Conservation (phyloP, 495 filamentous ascomycete species). For the Penicillium bialowiezense region DNA sequence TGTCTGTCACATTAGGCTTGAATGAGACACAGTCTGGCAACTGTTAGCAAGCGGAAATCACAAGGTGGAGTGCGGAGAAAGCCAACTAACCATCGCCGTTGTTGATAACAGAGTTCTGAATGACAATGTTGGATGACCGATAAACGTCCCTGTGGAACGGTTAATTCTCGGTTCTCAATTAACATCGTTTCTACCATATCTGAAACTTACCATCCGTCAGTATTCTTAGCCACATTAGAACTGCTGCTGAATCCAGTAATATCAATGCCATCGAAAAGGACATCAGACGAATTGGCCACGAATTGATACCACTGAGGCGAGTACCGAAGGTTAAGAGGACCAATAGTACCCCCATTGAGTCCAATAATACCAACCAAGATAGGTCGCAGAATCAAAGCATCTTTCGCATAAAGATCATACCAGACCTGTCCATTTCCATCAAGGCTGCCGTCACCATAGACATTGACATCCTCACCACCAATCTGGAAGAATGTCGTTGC, state of each 20-base stretch:
- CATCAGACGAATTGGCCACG: constrained; percentile 63
- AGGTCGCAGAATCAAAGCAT: constrained; percentile 57
- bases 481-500: constrained; percentile 67
- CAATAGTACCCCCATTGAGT: constrained; percentile 58
- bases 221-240: constrained; percentile 59
- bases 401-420: constrained; percentile 59
- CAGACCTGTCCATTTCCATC: constrained; percentile 69
- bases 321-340: constrained; percentile 59
- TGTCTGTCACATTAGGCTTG: constrained; percentile 74
- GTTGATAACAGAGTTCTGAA: constrained; percentile 65
- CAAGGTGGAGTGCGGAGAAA: no score
- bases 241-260: constrained; percentile 55
- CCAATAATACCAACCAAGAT: constrained; percentile 63
- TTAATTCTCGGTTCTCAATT: not conserved
- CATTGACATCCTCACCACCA: constrained; percentile 64
- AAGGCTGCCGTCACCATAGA: constrained; percentile 62
- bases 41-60: no score
- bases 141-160: constrained; percentile 53
- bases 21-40: constrained; percentile 65
- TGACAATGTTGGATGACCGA: constrained; percentile 57
- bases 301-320: constrained; percentile 68
- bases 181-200: no score
- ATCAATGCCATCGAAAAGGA: constrained; percentile 64
- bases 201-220: constrained; percentile 62
- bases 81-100: constrained; percentile 72